Evolutionary conservation across 805 yeast genomes (phyloP).

Genomic region (Teunomyces tritomae): DNA sequence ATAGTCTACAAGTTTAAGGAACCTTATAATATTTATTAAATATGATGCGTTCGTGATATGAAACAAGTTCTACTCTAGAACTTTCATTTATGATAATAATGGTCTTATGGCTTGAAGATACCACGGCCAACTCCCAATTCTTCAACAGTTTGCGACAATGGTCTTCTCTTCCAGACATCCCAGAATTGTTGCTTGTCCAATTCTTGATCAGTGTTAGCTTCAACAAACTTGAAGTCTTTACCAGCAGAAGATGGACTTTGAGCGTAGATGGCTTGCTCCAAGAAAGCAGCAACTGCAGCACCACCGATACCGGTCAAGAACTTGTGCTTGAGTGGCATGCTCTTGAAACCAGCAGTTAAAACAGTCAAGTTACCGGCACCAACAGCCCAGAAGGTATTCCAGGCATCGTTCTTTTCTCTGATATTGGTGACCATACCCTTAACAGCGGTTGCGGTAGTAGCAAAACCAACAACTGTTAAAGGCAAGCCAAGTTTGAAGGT

Average conservation of each 20-base stretch:
- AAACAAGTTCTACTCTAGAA: neutral
- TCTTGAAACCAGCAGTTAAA: conserved; percentile 43
- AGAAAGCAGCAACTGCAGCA: conserved; percentile 34
- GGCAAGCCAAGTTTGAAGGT: conserved; percentile 42
- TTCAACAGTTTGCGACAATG: conserved; percentile 73
- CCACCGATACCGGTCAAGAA: conserved; percentile 39
- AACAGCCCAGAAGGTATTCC: conserved; percentile 66
- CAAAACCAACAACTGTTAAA: conserved; percentile 39
- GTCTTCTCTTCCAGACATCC: conserved; percentile 79
- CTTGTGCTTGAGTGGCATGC: conserved; percentile 42
- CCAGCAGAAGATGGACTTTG: conserved; percentile 41
- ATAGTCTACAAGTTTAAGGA: neutral
- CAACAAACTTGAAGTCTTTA: conserved; percentile 34
- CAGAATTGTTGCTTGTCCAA: conserved; percentile 56
- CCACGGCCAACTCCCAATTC: conserved; percentile 71
- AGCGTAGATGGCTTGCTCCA: conserved; percentile 41
- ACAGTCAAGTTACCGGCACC: conserved; percentile 47
- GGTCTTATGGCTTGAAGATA: conserved; percentile 33
- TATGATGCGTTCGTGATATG: conserved; percentile 3
- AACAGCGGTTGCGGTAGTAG: conserved; percentile 51
- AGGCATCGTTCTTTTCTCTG: conserved; percentile 60
- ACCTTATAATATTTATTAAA: conserved; percentile 1
- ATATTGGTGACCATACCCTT: conserved; percentile 53
- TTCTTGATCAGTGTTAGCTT: conserved; percentile 38
- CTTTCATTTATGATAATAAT: neutral